phyloP scores from a whole-genome alignment of 495 filamentous ascomycete species.

The Talaromyces liani region DNA sequence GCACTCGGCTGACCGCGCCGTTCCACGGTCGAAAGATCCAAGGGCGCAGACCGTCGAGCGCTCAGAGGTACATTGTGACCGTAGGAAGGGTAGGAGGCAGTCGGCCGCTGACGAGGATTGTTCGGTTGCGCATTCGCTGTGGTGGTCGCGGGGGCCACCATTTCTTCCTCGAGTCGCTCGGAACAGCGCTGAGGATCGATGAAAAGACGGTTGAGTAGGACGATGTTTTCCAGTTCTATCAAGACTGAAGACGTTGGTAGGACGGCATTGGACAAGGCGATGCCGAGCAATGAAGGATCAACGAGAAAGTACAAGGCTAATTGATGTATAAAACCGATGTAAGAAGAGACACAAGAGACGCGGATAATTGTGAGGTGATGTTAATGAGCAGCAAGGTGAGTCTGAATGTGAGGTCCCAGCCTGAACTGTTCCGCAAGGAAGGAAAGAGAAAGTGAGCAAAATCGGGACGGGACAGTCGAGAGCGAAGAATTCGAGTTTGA shows the following conservation, averaged over 20 bases:
- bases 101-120: slow-evolving; percentile 31
- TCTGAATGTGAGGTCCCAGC: neutral
- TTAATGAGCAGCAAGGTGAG: neutral
- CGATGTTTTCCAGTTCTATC: slow-evolving; percentile 12
- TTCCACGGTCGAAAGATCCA: slow-evolving; percentile 89
- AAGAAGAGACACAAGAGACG: neutral
- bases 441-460: neutral
- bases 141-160: slow-evolving; percentile 46
- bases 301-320: slow-evolving; percentile 9
- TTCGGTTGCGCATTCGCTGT: slow-evolving; percentile 31
- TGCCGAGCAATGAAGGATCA: slow-evolving; percentile 7
- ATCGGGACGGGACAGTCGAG: neutral
- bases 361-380: neutral
- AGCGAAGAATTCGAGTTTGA: neutral
- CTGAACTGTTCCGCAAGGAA: neutral
- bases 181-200: slow-evolving; percentile 12
- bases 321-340: neutral
- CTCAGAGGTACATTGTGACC: slow-evolving; percentile 58
- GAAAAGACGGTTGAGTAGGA: slow-evolving; percentile 11
- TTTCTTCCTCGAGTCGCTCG: slow-evolving; percentile 17
- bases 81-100: slow-evolving; percentile 38
- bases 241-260: slow-evolving; percentile 5
- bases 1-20: slow-evolving; percentile 72
- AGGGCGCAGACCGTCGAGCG: slow-evolving; percentile 59
- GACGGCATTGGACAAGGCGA: slow-evolving; percentile 8